A percentile compares a stretch with the other conserved stretches of the same genome.
These are phyloP conservation scores for Fusarium acutatum DNA, from an alignment of 2,329 filamentous ascomycete species.

Conservation along the genomic window DNA sequence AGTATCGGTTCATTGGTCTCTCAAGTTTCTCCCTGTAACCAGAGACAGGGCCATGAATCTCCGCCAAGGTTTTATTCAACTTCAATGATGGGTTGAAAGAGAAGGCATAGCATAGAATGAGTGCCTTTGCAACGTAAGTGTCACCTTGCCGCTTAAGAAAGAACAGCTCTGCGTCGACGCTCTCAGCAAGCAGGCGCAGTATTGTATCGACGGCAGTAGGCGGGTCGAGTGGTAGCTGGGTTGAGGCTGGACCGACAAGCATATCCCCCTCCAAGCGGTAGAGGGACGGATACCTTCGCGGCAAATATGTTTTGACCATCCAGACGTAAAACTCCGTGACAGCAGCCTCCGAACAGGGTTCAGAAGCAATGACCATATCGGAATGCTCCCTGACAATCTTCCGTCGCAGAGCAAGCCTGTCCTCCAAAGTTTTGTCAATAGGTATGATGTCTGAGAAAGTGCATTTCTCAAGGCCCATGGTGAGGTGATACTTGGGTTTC, in stretches of 20 bases:
- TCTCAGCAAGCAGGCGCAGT: not conserved
- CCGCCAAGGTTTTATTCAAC: not conserved
- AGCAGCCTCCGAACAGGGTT: not conserved
- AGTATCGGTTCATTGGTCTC: not conserved
- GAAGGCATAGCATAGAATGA: not conserved
- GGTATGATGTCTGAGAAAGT: not conserved
- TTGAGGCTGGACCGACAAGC: not conserved
- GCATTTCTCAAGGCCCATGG: not conserved
- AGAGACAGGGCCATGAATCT: fast-evolving
- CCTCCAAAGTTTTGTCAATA: not conserved
- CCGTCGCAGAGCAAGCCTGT: not conserved
- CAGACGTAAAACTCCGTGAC: not conserved
- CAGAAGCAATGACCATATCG: not conserved
- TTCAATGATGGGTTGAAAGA: not conserved
- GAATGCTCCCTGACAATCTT: not conserved
- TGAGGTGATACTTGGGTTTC: not conserved
- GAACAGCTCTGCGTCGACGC: not conserved
- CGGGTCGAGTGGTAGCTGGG: fast-evolving
- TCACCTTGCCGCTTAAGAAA: not conserved
- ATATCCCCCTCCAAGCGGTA: not conserved
- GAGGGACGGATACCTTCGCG: not conserved
- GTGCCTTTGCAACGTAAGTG: not conserved
- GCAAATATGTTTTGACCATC: not conserved
- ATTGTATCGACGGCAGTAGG: fast-evolving
- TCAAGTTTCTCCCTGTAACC: not conserved